Conservation (phyloP, 75 land plant species). For the Pinus taeda region DNA sequence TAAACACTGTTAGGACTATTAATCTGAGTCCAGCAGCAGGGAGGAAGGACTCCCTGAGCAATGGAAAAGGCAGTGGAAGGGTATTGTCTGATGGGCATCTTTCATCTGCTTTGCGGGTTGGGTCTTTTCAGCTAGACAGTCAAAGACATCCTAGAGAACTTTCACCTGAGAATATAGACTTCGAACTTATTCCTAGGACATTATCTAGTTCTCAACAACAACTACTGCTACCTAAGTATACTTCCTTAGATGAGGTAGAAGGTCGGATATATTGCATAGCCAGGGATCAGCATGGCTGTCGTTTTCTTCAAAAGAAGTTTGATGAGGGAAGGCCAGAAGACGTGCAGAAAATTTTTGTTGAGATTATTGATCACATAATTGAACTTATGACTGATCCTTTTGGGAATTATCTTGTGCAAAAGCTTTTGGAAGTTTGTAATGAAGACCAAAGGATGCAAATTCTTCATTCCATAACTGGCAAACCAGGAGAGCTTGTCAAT, state of each 20-base stretch:
- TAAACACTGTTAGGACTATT: not conserved
- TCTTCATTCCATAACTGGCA: conserved; percentile 44
- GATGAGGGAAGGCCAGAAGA: conserved; percentile 60
- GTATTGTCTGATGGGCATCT: not conserved
- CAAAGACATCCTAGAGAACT: conserved; percentile 9
- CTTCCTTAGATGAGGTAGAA: conserved; percentile 46
- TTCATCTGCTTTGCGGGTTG: conserved; percentile 8
- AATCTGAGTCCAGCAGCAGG: conserved; percentile 3
- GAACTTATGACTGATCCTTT: conserved; percentile 84
- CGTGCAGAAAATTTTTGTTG: conserved; percentile 60
- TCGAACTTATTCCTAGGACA: not conserved
- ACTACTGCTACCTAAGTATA: conserved; percentile 30
- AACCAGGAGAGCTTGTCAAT: conserved; percentile 25
- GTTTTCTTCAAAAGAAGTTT: conserved; percentile 63
- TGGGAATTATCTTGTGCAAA: conserved; percentile 88
- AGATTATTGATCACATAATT: conserved; percentile 54
- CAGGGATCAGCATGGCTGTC: conserved; percentile 82
- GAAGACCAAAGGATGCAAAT: conserved; percentile 64
- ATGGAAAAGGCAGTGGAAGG: not conserved
- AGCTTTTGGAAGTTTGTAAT: conserved; percentile 72
- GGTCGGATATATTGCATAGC: conserved; percentile 70
- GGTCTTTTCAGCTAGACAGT: conserved; percentile 4
- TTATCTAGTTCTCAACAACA: not conserved
- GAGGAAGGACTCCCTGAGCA: not conserved
- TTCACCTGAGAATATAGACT: conserved; percentile 7